Evolutionary conservation across 176 grass and related monocot genomes (phyloP).

Genomic region (Leersia perrieri): DNA sequence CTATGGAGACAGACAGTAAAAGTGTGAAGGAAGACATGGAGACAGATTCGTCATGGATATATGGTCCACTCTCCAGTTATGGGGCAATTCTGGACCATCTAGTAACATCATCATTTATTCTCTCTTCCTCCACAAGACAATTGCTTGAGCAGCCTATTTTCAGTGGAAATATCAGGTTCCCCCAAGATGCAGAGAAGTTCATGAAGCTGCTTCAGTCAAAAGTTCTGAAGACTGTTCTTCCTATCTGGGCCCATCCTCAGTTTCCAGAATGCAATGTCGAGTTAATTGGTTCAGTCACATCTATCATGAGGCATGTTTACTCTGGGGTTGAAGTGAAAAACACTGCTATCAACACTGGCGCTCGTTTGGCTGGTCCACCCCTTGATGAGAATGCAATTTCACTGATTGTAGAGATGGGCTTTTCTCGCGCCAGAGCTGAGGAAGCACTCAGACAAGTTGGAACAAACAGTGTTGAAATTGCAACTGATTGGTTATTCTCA

Average conservation of each 20-base stretch:
- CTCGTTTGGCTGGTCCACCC: constrained; percentile 73
- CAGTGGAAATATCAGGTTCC: constrained; percentile 59
- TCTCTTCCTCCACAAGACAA: constrained; percentile 79
- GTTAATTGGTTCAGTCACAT: constrained; percentile 80
- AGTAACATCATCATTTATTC: constrained; percentile 89
- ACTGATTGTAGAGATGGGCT: constrained; percentile 97
- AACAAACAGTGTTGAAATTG: constrained; percentile 93
- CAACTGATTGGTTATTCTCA: constrained; percentile 97
- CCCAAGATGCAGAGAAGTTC: constrained; percentile 81
- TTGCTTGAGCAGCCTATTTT: constrained; percentile 95
- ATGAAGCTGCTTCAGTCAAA: constrained; percentile 91
- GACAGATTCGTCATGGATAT: constrained; percentile 85
- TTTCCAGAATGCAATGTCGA: constrained; percentile 85
- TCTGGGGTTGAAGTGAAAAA: constrained; percentile 87
- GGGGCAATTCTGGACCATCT: constrained; percentile 78
- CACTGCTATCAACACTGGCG: constrained; percentile 38
- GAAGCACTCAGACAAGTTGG: constrained; percentile 92
- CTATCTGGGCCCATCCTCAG: constrained; percentile 85
- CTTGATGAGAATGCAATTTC: constrained; percentile 92
- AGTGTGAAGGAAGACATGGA: constrained; percentile 58
- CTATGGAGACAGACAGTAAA: constrained; percentile 84
- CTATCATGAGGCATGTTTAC: constrained; percentile 96
- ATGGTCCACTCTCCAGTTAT: constrained; percentile 82
- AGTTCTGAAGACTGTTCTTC: constrained; percentile 88
- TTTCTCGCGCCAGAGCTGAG: constrained; percentile 88